Evolutionary conservation across 2,329 filamentous ascomycete genomes (phyloP), one percentile per base, ranked within the genome.

Genomic region (Aspergillus phoenicis): DNA sequence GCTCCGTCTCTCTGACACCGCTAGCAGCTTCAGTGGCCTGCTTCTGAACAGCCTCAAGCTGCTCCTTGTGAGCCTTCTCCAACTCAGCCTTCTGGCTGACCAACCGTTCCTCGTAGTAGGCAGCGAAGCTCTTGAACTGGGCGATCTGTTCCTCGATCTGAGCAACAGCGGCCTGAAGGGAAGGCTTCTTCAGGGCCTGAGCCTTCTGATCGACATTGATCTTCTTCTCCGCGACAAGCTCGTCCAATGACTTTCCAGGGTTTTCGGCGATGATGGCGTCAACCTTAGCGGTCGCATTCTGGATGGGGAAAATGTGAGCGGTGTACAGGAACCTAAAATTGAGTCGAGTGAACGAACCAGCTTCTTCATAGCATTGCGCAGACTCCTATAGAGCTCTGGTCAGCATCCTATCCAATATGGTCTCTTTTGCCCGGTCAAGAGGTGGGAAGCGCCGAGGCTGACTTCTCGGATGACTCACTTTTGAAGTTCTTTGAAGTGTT

Each of bases 281-380:
- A 66, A 86, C 82, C 75, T 87, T 89, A 58, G 83, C 76, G 68
- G 84, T 85, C 58, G 81, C 80, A 67, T 84, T 84, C 83, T 86
- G 64, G 22, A 52, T 41, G 39, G 10, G 26, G 39, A 30, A 62
- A 43, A 66, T 72, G 57, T 68, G 52, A 68, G 63, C 63, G 56
- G 33, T 52, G 24, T 52, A 22, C 61, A 60, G 61, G 33, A 51
- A 28, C 6, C 15, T 10, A n/a, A 30, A 58, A 59, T 17, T 17
- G 13, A 47, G 8, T 28, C 33, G 38, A 22, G 30, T 52, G 15
- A 38, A 82, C 90, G 81, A 80, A 96, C 91, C 71, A 98, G 88
- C 81, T 97, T 97, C 86, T 97, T 98, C 83, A 88, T 90, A 72
- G 95, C 82, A 78, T 95, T 96, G 73, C 94, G 93, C 70, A 97